phyloP scores from a whole-genome alignment of 2,329 filamentous ascomycete species.

The Colletotrichum plurivorum region DNA sequence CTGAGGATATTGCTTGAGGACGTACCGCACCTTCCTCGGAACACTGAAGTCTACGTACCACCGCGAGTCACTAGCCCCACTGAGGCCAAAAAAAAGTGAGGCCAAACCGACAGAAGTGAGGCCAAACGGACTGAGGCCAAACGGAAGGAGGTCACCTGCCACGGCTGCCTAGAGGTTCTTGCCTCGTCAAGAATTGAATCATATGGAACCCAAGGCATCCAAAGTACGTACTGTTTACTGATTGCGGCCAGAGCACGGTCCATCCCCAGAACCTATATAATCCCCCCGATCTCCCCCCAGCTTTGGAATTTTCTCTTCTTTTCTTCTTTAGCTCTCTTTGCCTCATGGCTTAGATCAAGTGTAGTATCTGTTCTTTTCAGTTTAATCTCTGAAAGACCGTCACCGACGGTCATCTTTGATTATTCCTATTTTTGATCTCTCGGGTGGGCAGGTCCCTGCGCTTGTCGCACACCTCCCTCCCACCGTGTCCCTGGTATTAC shows the following conservation, averaged over 20 bases:
- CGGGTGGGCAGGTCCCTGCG: slow-evolving; percentile 21
- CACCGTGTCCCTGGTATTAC: slow-evolving; percentile 38
- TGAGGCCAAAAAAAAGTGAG: slow-evolving; percentile 27
- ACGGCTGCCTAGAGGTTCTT: slow-evolving; percentile 6
- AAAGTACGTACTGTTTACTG: slow-evolving; percentile 15
- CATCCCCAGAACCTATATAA: slow-evolving; percentile 9
- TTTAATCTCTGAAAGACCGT: slow-evolving; percentile 31
- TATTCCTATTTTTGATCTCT: slow-evolving; percentile 31
- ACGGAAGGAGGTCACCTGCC: slow-evolving; percentile 9
- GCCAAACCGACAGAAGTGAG: neutral
- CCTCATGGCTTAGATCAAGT: slow-evolving; percentile 37
- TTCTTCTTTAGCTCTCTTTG: slow-evolving; percentile 28
- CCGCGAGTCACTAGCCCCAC: slow-evolving; percentile 3
- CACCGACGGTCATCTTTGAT: slow-evolving; percentile 14
- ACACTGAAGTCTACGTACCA: neutral
- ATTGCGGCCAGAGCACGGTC: slow-evolving; percentile 16
- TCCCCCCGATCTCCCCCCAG: neutral
- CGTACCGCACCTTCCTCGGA: neutral
- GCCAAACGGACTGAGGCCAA: neutral
- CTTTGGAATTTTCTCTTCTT: neutral
- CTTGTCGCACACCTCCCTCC: slow-evolving; percentile 26
- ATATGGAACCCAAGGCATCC: neutral
- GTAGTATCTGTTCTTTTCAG: slow-evolving; percentile 39
- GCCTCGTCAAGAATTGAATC: neutral
- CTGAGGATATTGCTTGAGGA: no score